Conservation (phyloP, 805 yeast species). For the Saccharomyces cerevisiae region DNA sequence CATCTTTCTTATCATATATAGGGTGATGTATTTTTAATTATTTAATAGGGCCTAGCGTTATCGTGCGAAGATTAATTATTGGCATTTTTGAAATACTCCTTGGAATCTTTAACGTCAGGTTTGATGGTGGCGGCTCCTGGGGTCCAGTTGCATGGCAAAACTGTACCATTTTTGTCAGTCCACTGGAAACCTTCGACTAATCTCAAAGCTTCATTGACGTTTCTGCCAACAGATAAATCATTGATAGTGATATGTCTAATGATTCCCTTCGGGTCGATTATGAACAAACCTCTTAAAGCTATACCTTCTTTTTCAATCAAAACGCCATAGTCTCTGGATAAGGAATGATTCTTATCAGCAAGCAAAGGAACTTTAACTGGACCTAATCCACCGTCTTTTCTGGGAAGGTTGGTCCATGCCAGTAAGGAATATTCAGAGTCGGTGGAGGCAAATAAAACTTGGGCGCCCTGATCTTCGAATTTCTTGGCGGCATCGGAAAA, state of each 20-base stretch:
- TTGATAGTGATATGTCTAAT: conserved; percentile 96
- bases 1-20: background rate
- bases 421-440: conserved; percentile 96
- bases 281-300: conserved; percentile 95
- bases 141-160: conserved; percentile 99
- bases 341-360: conserved; percentile 93
- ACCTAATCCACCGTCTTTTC: conserved; percentile 98
- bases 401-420: conserved; percentile 96
- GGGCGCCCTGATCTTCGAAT: conserved; percentile 79
- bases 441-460: conserved; percentile 92
- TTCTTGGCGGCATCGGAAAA: conserved; percentile 91
- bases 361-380: conserved; percentile 87
- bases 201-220: conserved; percentile 96
- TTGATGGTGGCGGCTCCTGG: conserved; percentile 90
- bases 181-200: conserved; percentile 98
- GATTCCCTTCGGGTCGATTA: conserved; percentile 91
- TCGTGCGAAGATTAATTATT: conserved; percentile 30
- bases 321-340: conserved; percentile 95
- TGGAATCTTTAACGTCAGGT: conserved; percentile 69
- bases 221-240: conserved; percentile 98
- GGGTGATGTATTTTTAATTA: background rate
- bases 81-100: conserved; percentile 66
- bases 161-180: conserved; percentile 98
- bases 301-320: conserved; percentile 92
- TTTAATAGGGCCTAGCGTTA: background rate